Evolutionary conservation across 306 rosid species (phyloP).

Genomic region (Abrus pulchellus): DNA sequence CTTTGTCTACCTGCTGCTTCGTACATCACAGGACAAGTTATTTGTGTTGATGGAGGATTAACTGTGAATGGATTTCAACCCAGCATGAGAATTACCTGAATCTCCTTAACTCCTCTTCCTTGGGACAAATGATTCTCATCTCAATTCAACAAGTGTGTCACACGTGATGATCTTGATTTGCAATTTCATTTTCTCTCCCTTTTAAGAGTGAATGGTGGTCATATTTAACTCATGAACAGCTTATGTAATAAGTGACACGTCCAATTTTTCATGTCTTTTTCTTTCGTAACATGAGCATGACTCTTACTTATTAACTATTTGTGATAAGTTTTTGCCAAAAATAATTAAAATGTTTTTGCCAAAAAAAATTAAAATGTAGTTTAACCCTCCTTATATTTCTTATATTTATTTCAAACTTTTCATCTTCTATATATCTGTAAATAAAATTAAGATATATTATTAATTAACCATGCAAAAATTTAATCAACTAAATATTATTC

Average conservation of each 20-base stretch:
- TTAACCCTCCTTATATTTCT: too few species aligned
- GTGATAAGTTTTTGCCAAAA: too few species aligned
- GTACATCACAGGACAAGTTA: constrained; percentile 85
- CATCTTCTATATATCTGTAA: too few species aligned
- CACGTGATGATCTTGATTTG: constrained; percentile 6
- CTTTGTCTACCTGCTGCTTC: constrained; percentile 91
- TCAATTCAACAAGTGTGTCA: constrained; percentile 18
- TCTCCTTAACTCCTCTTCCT: neutral
- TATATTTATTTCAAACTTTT: too few species aligned
- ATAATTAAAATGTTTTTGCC: too few species aligned
- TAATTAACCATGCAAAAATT: too few species aligned
- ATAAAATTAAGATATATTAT: too few species aligned
- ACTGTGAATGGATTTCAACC: constrained; percentile 75
- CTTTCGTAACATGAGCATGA: too few species aligned
- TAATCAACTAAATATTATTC: too few species aligned
- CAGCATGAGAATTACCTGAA: constrained; percentile 52
- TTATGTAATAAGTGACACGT: neutral
- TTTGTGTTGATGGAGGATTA: constrained; percentile 82
- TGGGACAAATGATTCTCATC: constrained; percentile 27
- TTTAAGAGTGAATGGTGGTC: neutral
- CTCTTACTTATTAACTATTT: too few species aligned
- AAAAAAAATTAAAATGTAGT: too few species aligned
- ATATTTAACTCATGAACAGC: neutral
- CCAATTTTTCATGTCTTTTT: neutral
- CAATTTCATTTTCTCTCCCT: neutral